Conservation (phyloP, 352 stramenopile genomes). For the Pythium scleroteichum region DNA sequence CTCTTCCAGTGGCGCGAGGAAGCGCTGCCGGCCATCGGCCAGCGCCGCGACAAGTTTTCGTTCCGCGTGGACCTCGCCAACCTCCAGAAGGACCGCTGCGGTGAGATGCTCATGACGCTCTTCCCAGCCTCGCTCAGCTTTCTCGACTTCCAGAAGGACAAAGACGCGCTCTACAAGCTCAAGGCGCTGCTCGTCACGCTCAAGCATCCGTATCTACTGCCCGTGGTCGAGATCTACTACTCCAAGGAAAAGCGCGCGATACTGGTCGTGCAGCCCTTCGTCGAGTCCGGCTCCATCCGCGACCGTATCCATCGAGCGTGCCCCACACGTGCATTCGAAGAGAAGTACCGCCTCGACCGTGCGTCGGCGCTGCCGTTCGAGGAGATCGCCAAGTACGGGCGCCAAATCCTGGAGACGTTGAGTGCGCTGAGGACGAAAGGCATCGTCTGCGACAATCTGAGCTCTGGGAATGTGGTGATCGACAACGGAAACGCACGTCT, state of each 20-base stretch:
- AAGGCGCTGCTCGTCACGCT: constrained; percentile 78
- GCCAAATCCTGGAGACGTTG: constrained; percentile 64
- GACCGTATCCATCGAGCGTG: constrained; percentile 57
- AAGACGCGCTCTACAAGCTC: constrained; percentile 54
- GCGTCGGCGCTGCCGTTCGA: constrained; percentile 37
- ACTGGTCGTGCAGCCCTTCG: constrained; percentile 70
- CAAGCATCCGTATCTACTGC: constrained; percentile 76
- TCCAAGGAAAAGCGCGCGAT: constrained; percentile 65
- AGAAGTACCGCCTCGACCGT: constrained; percentile 54
- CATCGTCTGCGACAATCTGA: constrained; percentile 70
- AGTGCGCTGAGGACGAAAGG: constrained; percentile 54
- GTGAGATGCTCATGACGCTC: constrained; percentile 63
- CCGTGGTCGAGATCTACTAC: constrained; percentile 67
- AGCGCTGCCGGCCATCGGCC: constrained; percentile 55
- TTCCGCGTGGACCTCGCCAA: constrained; percentile 77
- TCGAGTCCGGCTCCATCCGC: constrained; percentile 51
- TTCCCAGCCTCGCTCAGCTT: constrained; percentile 57
- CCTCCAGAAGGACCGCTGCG: constrained; percentile 50
- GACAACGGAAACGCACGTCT: constrained; percentile 59
- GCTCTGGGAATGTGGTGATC: constrained; percentile 62
- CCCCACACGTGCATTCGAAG: constrained; percentile 41
- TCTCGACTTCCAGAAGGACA: constrained; percentile 60
- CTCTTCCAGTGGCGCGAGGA: constrained; percentile 76
- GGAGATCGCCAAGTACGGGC: constrained; percentile 62
- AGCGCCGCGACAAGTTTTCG: constrained; percentile 61